Conservation (phyloP, 768 basidiomycete species). For the Hypholoma sublateritium region DNA sequence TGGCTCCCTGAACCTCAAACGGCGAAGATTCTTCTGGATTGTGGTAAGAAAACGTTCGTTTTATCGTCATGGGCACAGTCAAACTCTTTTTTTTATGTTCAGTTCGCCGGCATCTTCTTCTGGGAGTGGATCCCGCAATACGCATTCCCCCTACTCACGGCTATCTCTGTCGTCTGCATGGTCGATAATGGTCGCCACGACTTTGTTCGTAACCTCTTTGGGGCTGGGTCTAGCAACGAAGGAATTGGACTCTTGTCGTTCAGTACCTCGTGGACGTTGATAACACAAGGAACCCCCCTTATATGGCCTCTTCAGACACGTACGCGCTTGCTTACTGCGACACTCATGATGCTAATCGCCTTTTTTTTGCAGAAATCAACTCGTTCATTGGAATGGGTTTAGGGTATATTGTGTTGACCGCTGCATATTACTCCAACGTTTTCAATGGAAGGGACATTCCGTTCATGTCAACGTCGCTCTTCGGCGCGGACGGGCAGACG, state of each 20-base stretch:
- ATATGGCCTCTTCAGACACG: constrained; percentile 58
- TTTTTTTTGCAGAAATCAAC: constrained; percentile 14
- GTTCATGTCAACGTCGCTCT: constrained; percentile 51
- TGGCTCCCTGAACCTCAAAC: constrained; percentile 48
- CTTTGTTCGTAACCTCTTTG: constrained; percentile 61
- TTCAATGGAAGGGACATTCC: constrained; percentile 18
- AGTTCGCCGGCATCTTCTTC: constrained; percentile 39
- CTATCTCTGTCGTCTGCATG: constrained; percentile 59
- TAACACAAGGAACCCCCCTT: constrained; percentile 53
- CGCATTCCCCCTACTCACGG: constrained; percentile 61
- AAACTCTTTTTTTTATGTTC: not conserved
- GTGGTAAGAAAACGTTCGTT: constrained; percentile 30
- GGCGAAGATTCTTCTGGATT: constrained; percentile 55
- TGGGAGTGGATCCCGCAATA: constrained; percentile 54
- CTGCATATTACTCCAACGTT: constrained; percentile 54
- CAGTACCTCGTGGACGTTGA: constrained; percentile 63
- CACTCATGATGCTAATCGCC: not conserved
- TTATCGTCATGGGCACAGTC: not conserved
- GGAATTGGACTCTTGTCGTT: constrained; percentile 60
- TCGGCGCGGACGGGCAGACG: constrained; percentile 47
- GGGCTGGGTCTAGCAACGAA: constrained; percentile 63
- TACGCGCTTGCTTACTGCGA: constrained; percentile 21
- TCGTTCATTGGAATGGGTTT: constrained; percentile 43
- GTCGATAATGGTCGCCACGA: constrained; percentile 45
- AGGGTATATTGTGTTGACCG: constrained; percentile 50